Evolutionary conservation across 164 flowering plant genomes (phyloP), one percentile per base, ranked within the genome.

Genomic region (Magnolia kwangsiensis): DNA sequence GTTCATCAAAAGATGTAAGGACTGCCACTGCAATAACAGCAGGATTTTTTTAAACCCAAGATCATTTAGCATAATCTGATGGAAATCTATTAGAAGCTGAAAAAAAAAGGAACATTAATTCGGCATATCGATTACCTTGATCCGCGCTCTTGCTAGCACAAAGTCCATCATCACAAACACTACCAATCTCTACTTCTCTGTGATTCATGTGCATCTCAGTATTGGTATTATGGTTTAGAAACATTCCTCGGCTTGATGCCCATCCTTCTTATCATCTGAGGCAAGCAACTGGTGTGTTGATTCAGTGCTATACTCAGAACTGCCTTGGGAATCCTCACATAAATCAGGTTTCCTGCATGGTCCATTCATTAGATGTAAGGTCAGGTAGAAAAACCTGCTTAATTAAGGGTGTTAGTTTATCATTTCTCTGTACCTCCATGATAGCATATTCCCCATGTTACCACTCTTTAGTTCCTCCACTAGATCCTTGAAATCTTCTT

Each of bases 251-350:
- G 78, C 69, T 78, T 84, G 87, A 79, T 78, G 67, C 69, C 80
- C 79, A 69, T 86, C 90, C 55, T 71, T 50, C 80, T 83, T 88
- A 45, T 89, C 89, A 78, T 72, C 77, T 50, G 82, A 80, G 63
- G 83, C 61, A 63, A 83, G 83, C 16, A 86, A 80, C 72, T 87
- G 71, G 63, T 83, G 79, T 77, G 88, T 89, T 79, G 98, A 92
- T 77, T 91, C 97, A 55, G 94, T 90, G 77, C 97, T 94, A 78
- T 87, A 88, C 64, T 88, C 97, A 13, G 99, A 94, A 84, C 92
- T 90, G 66, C 87, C 90, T 69, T 97, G 90, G 69, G 99, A 91
- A 71, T 89, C 89, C 68, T 85, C 90, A 65, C 83, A 83, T 71
- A 87, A 74, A 84, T 88, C 91, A 50, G 82, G 85, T 84, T 92